Base-by-base conservation (phyloP, 176 grass and related monocot species). In the Paspalum notatum region DNA sequence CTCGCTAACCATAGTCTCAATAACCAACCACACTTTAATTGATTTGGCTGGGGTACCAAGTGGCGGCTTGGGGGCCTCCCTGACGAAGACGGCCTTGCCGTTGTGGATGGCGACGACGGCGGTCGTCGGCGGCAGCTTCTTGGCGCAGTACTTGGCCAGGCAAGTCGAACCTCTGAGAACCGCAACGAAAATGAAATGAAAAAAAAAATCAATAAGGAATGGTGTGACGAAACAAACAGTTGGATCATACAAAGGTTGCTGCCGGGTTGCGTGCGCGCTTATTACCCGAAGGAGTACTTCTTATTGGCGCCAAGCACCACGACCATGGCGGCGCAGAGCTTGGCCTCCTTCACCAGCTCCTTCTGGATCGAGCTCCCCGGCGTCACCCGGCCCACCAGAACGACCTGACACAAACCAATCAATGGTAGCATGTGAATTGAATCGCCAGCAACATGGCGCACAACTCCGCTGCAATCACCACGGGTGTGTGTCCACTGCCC, bases 71-170 rank as follows among this genome's bases (percentile, higher is more conserved):
- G 61, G 57, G 26, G 91, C 84, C 72, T 88, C 89, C 64, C 85
- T 86, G 61, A 90, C 82, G 80, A 99, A 96, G 57, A 96, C 75
- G 41, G 77, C 83, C 82, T 96, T 95, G 73, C 91, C 91, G 72
- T 93, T 84, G 45, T 91, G 84, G 82, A 99, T 87, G 73, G 91
- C 83, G 62, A 99, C 82, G 68, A 99, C 40, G 68, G 79, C 78
- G 81, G 89, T 91, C 41, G 86, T 91, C 82, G 79, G n/a, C 76
- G 96, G 96, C 9, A 99, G 89, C 62, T 96, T 94, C 92, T 86
- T 91, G 74, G 88, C 89, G 66, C 93, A 96, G 82, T 99, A 99
- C 87, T 93, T 96, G 9, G 97, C 90, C 13, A 99, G 76, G 82
- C 66, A 84, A 55, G 89, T 84, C 67, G 90, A 82, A 13, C 89